A percentile compares a stretch with the other conserved stretches of the same genome.
Evolutionary conservation across 306 rosid genomes (phyloP).

Genomic region (Rosa multiflora): DNA sequence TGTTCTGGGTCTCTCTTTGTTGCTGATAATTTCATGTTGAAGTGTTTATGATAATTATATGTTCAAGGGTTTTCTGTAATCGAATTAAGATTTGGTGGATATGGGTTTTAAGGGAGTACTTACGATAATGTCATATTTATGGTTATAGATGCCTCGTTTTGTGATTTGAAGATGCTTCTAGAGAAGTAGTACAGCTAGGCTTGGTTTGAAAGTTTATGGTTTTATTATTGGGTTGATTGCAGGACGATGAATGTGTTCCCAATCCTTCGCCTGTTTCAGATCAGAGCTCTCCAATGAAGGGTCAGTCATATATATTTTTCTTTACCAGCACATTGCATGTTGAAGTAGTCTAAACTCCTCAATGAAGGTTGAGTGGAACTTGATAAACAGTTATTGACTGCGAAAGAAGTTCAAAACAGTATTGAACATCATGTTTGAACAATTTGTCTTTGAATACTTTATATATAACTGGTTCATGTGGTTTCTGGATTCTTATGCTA

Average conservation of each 20-base stretch:
- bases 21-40: no score
- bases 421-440: neutral
- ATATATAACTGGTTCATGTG: neutral
- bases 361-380: neutral
- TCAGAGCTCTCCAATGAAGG: neutral
- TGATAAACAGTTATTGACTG: neutral
- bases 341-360: neutral
- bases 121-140: slow-evolving; percentile 26
- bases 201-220: neutral
- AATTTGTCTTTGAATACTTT: neutral
- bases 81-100: slow-evolving; percentile 42
- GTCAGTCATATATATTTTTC: neutral
- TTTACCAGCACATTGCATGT: neutral
- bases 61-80: no score
- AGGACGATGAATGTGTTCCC: slow-evolving; percentile 3
- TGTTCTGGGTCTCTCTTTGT: no score
- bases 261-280: neutral
- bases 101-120: slow-evolving; percentile 68
- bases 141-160: neutral
- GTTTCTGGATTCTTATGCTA: slow-evolving; percentile 7
- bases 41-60: no score
- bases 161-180: neutral
- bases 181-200: neutral
- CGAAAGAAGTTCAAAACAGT: neutral
- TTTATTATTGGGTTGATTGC: neutral